A percentile compares a stretch with the other conserved stretches of the same genome.
Conservation (phyloP, 768 basidiomycete species). For the Collybia nuda region DNA sequence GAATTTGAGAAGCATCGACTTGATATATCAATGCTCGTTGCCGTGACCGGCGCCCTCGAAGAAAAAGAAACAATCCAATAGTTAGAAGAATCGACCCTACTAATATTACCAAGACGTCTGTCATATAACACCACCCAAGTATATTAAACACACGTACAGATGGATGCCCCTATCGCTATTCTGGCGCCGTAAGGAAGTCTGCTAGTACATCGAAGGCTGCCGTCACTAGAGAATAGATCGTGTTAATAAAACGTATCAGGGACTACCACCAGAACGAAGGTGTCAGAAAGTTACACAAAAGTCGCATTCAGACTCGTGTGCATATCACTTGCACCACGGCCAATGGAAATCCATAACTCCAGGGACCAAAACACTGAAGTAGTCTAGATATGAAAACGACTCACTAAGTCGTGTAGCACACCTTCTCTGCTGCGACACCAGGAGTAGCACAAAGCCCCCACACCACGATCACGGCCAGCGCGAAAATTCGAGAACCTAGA, state of each 20-base stretch:
- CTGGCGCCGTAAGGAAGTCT: constrained; percentile 13
- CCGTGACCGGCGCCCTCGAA: constrained; percentile 9
- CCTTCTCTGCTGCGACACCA: constrained; percentile 18
- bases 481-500: constrained; percentile 14
- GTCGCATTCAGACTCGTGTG: not conserved
- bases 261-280: not conserved
- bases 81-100: constrained; percentile 10
- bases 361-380: not conserved
- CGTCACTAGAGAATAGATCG: constrained; percentile 9
- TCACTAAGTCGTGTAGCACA: constrained; percentile 17
- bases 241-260: not conserved
- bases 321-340: too few relatives aligned
- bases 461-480: constrained; percentile 8
- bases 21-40: constrained; percentile 15
- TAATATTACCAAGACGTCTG: not conserved
- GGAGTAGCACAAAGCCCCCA: constrained; percentile 15
- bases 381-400: not conserved
- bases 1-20: constrained; percentile 18
- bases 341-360: not conserved
- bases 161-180: constrained; percentile 14
- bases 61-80: constrained; percentile 10
- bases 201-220: constrained; percentile 14
- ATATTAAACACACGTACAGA: constrained; percentile 10
- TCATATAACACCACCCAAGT: not conserved
- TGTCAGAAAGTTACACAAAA: not conserved